Percentiles rank a stretch among this genome's conserved stretches.
phyloP scores from a whole-genome alignment of 257 asterid genomes.

The Eucommia ulmoides region DNA sequence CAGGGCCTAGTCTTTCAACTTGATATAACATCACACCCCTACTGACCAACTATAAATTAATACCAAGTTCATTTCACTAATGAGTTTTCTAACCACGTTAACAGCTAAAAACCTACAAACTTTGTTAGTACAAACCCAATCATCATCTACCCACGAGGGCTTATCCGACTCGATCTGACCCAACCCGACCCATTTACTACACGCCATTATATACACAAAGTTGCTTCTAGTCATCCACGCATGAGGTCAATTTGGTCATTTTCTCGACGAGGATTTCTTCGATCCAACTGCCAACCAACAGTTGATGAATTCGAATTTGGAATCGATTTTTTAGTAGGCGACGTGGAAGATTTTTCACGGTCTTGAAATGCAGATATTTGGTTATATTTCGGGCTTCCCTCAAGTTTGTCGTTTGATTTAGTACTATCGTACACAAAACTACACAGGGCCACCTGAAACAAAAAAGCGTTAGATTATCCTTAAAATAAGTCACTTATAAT shows the following conservation, averaged over 20 bases:
- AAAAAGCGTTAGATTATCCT: neutral
- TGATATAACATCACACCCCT: too few relatives aligned
- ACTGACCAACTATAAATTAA: too few relatives aligned
- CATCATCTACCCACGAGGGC: too few relatives aligned
- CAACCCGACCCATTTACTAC: too few relatives aligned
- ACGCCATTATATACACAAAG: neutral
- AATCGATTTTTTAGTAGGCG: neutral
- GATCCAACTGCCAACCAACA: neutral
- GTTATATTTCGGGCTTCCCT: constrained; percentile 13
- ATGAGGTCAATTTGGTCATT: neutral
- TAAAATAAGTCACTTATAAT: too few relatives aligned
- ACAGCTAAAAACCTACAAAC: too few relatives aligned
- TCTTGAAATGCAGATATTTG: neutral
- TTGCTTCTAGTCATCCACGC: neutral
- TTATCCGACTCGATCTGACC: too few relatives aligned
- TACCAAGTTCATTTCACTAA: too few relatives aligned
- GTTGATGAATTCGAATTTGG: neutral
- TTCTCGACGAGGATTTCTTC: neutral
- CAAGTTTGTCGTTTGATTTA: constrained; percentile 44
- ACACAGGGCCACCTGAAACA: constrained; percentile 60
- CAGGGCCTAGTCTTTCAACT: too few relatives aligned
- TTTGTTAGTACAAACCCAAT: too few relatives aligned
- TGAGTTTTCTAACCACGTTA: too few relatives aligned
- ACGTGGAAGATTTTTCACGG: neutral
- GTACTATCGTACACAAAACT: constrained; percentile 66